These are phyloP conservation scores for Solanum lycopersicoides DNA, from an alignment of 257 asterid genomes.

Conservation along the genomic window DNA sequence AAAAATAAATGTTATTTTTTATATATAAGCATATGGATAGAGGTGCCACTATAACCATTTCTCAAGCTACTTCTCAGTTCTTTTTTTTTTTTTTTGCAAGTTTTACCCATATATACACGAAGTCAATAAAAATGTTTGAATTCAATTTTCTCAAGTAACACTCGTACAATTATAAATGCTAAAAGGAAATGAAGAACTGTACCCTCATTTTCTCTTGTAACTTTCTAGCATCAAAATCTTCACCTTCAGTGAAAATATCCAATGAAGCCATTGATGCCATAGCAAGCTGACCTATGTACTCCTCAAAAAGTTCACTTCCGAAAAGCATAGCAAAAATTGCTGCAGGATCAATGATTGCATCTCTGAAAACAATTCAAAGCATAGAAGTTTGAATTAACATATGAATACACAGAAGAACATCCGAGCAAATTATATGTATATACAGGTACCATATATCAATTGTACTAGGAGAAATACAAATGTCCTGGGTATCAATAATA, in stretches of 20 bases:
- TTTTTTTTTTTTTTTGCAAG: not conserved
- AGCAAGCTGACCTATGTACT: constrained; percentile 98
- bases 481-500: not conserved
- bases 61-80: not conserved
- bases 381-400: not conserved
- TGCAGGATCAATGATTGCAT: constrained; percentile 94
- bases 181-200: constrained; percentile 1
- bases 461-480: not conserved
- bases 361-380: constrained; percentile 40
- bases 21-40: not conserved
- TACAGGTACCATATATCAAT: not conserved
- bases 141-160: not conserved
- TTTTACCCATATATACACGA: not conserved
- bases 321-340: constrained; percentile 99
- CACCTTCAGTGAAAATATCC: constrained; percentile 78
- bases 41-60: not conserved
- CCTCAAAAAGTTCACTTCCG: constrained; percentile 99
- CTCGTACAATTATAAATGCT: not conserved
- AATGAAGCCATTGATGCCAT: constrained; percentile 99
- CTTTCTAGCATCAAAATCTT: constrained; percentile 75
- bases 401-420: not conserved
- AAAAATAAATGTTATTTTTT: not conserved
- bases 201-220: constrained; percentile 97
- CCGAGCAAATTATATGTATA: not conserved
- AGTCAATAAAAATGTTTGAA: not conserved